phyloP scores from a whole-genome alignment of 768 basidiomycete species.

The Mycena crocata region DNA sequence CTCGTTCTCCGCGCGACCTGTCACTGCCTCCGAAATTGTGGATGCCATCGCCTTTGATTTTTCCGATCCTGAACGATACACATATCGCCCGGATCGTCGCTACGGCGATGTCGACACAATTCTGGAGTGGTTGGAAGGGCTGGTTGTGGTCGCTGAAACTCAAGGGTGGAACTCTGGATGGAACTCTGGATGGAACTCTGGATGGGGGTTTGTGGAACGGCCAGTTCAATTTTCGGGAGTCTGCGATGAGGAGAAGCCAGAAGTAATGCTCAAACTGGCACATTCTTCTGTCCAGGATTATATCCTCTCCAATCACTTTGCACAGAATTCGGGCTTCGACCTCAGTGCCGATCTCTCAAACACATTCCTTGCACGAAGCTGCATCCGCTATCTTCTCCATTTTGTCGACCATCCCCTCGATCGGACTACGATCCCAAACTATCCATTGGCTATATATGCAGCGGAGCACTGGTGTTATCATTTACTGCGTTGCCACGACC shows the following conservation, averaged over 20 bases:
- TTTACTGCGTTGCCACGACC: not conserved
- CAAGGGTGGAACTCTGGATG: no score
- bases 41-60: conserved; percentile 9
- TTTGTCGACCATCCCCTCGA: not conserved
- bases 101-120: not conserved
- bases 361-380: not conserved
- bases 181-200: no score
- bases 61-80: not conserved
- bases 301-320: not conserved
- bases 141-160: not conserved
- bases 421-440: not conserved
- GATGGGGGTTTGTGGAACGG: no score
- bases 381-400: conserved; percentile 9
- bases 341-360: not conserved
- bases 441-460: conserved; percentile 12
- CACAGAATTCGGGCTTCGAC: not conserved
- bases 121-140: not conserved
- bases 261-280: not conserved
- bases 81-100: not conserved
- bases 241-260: no score
- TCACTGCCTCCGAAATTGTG: not conserved
- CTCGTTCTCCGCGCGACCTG: not conserved
- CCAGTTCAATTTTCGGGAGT: no score
- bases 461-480: not conserved
- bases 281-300: conserved; percentile 12